Evolutionary conservation across 1,284 basidiomycete species (phyloP).

Genomic region (Tausonia pullulans): DNA sequence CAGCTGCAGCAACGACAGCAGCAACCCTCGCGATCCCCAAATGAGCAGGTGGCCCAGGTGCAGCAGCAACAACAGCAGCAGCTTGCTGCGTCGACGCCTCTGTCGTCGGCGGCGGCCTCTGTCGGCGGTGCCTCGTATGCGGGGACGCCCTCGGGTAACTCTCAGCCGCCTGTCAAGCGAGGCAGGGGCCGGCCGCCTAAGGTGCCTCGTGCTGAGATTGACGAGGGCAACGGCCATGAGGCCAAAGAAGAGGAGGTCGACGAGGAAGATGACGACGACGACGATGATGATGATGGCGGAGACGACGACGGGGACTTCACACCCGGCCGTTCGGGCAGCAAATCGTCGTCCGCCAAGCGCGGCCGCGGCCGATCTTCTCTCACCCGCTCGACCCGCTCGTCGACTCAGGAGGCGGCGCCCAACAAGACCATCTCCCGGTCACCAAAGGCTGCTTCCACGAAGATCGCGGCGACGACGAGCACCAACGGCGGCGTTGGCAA

Average conservation of each 20-base stretch:
- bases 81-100: no score
- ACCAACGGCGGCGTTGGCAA: neutral
- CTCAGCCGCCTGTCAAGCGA: neutral
- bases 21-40: no score
- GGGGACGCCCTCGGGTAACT: no score
- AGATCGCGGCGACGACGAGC: neutral
- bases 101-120: no score
- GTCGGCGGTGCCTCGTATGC: no score
- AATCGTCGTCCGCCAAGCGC: slow-evolving; percentile 50
- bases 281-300: slow-evolving; percentile 19
- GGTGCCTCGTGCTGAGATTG: neutral
- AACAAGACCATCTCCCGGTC: neutral
- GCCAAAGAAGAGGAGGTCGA: slow-evolving; percentile 7
- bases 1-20: no score
- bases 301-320: slow-evolving; percentile 17
- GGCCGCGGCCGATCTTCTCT: slow-evolving; percentile 42
- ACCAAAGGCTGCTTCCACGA: neutral
- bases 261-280: slow-evolving; percentile 12
- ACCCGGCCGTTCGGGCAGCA: no score
- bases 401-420: neutral
- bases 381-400: neutral
- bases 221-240: neutral
- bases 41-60: no score
- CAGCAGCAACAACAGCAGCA: no score
- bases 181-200: neutral